Evolutionary conservation across 495 filamentous ascomycete species (phyloP).

Genomic region (Oidiodendron maius): DNA sequence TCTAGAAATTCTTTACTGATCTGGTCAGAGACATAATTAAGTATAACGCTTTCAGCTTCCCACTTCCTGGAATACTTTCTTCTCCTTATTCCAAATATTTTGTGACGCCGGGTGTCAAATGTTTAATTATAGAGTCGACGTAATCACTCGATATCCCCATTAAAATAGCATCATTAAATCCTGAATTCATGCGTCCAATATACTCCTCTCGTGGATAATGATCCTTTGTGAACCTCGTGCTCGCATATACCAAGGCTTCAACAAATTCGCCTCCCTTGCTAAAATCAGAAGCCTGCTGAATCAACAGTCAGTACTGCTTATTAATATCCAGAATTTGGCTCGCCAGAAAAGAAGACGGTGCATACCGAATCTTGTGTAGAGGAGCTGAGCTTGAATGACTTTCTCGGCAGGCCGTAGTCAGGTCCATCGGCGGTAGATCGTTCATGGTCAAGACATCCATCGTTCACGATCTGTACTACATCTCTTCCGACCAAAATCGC

Average conservation of each 20-base stretch:
- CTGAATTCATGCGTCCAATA: constrained; percentile 60
- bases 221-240: constrained; percentile 34
- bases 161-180: constrained; percentile 52
- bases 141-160: constrained; percentile 52
- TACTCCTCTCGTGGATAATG: constrained; percentile 54
- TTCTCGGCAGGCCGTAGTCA: not conserved
- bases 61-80: too few relatives aligned
- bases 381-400: not conserved
- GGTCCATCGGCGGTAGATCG: not conserved
- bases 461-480: constrained; percentile 19
- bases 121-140: too few relatives aligned
- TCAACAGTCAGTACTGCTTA: not conserved
- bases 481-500: constrained; percentile 11
- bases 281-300: not conserved
- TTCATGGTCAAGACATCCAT: constrained; percentile 5
- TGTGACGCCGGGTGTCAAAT: too few relatives aligned
- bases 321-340: not conserved
- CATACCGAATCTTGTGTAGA: not conserved
- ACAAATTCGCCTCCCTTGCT: constrained; percentile 1
- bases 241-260: constrained; percentile 51
- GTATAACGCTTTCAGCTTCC: too few relatives aligned
- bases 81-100: too few relatives aligned
- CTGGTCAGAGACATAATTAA: too few relatives aligned
- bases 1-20: too few relatives aligned
- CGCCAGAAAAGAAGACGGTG: not conserved